Conservation (phyloP, 73 alveolate genomes). For the Paramecium primaurelia region DNA sequence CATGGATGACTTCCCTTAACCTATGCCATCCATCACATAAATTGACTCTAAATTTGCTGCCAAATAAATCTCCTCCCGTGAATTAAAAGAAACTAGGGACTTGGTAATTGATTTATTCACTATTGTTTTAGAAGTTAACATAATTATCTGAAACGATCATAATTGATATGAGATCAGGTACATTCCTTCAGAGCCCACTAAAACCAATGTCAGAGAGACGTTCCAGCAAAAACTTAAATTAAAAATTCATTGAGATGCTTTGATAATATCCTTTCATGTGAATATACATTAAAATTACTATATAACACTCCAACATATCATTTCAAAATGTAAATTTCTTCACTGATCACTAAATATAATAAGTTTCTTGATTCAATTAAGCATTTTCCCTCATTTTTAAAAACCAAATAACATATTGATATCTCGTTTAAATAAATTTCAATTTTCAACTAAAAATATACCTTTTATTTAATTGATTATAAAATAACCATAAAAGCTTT, state of each 20-base stretch:
- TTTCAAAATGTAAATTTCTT: background rate
- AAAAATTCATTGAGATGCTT: background rate
- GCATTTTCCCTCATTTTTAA: background rate
- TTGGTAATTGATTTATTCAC: background rate
- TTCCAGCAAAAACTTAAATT: background rate
- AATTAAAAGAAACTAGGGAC: background rate
- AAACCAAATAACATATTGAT: background rate
- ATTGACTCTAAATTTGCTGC: background rate
- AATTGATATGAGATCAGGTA: background rate
- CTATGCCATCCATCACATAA: background rate
- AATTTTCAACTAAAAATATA: background rate
- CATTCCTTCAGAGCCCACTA: background rate
- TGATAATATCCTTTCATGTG: background rate
- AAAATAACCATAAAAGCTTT: background rate
- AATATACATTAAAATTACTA: background rate
- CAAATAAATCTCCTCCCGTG: background rate
- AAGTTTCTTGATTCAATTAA: background rate
- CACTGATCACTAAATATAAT: background rate
- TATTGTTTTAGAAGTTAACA: background rate
- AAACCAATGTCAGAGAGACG: conserved; percentile 17
- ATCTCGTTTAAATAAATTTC: background rate
- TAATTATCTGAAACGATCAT: background rate
- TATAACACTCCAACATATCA: background rate
- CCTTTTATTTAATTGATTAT: background rate
- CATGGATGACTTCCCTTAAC: background rate